Percentiles rank a stretch among this genome's conserved stretches.
These are phyloP conservation scores for Triangularia verruculosa DNA, from an alignment of 2,329 filamentous ascomycete genomes.

Conservation along the genomic window DNA sequence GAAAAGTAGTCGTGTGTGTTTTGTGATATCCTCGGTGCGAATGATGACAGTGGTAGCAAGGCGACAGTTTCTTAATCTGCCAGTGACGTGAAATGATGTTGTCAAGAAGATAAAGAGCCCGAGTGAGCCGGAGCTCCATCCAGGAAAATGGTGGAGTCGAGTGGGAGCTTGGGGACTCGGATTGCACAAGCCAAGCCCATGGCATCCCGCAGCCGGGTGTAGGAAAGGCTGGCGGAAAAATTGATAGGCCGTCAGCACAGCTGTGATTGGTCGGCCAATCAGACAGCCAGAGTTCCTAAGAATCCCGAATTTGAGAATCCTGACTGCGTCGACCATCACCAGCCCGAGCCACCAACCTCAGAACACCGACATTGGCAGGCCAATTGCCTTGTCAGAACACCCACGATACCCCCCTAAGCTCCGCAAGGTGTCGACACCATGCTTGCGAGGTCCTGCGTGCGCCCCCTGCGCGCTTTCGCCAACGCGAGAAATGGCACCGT, in stretches of 20 bases:
- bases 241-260: slow-evolving; percentile 22
- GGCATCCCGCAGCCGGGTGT: neutral
- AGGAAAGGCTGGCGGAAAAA: slow-evolving; percentile 22
- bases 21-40: neutral
- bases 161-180: slow-evolving; percentile 1
- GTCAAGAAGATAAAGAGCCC: too few relatives aligned
- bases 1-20: slow-evolving; percentile 1
- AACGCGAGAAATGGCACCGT: slow-evolving; percentile 70
- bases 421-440: slow-evolving; percentile 61
- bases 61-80: neutral
- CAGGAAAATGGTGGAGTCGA: neutral
- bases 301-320: slow-evolving; percentile 32
- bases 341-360: slow-evolving; percentile 30
- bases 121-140: neutral
- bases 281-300: slow-evolving; percentile 29
- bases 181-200: slow-evolving; percentile 3
- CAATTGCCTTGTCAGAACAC: slow-evolving; percentile 38
- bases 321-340: slow-evolving; percentile 26
- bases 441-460: slow-evolving; percentile 90
- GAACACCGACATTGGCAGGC: slow-evolving; percentile 36
- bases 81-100: neutral
- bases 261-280: slow-evolving; percentile 26
- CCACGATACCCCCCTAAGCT: slow-evolving; percentile 35
- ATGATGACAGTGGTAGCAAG: neutral
- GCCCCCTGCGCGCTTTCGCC: slow-evolving; percentile 82